phyloP scores from a whole-genome alignment of 306 rosid genomes.

The Quercus alba region DNA sequence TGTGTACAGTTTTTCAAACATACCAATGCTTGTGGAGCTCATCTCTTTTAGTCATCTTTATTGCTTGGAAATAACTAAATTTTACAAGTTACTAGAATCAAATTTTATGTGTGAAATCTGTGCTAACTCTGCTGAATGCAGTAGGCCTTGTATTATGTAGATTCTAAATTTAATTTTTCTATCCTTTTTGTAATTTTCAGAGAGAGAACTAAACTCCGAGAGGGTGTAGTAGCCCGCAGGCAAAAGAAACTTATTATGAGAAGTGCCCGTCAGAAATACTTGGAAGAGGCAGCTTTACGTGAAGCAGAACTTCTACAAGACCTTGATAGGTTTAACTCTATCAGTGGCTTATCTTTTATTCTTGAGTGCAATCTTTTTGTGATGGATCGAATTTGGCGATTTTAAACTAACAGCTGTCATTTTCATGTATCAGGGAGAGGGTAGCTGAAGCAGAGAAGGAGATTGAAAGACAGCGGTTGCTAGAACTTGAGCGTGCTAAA shows the following conservation, averaged over 20 bases:
- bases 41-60: not conserved
- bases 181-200: constrained; percentile 35
- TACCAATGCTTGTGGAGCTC: not conserved
- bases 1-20: not conserved
- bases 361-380: constrained; percentile 10
- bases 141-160: not conserved
- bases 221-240: constrained; percentile 68
- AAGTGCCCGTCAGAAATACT: constrained; percentile 61
- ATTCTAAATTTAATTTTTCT: constrained; percentile 4
- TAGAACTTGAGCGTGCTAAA: constrained; percentile 84
- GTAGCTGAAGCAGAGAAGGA: constrained; percentile 76
- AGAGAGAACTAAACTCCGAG: constrained; percentile 67
- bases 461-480: constrained; percentile 74
- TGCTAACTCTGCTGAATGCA: not conserved
- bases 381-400: not conserved
- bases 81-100: not conserved
- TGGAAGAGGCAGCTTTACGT: constrained; percentile 69
- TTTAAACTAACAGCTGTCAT: constrained; percentile 16
- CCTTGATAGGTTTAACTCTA: constrained; percentile 66
- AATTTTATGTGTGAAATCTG: not conserved
- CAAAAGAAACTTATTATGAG: constrained; percentile 68
- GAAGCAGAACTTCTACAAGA: constrained; percentile 86
- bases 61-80: not conserved
- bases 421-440: constrained; percentile 60
- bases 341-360: constrained; percentile 13